Conservation (phyloP, 805 yeast genomes). For the Metschnikowia dekortorum region DNA sequence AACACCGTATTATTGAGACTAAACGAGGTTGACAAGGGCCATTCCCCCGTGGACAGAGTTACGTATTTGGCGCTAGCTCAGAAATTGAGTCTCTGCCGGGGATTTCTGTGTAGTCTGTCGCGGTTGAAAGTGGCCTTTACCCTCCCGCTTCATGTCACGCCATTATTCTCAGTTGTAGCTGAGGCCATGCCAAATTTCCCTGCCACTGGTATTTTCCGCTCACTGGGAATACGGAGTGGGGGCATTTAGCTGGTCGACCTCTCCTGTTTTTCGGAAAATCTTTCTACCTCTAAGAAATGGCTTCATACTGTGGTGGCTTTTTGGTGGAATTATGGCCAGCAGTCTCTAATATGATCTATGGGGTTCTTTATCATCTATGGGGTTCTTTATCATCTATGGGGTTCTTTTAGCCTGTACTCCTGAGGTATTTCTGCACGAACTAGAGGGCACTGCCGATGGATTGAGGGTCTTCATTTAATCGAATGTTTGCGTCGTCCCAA, state of each 20-base stretch:
- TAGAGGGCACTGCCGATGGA: constrained; percentile 56
- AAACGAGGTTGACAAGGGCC: constrained; percentile 34
- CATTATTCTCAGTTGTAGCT: constrained; percentile 20
- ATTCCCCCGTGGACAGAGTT: constrained; percentile 27
- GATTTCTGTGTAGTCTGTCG: constrained; percentile 22
- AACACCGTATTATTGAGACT: constrained; percentile 28
- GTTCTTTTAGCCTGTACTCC: constrained; percentile 65
- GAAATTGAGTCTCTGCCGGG: constrained; percentile 23
- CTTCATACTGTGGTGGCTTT: constrained; percentile 29
- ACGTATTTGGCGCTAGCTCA: constrained; percentile 40
- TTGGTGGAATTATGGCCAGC: constrained; percentile 22
- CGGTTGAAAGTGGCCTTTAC: constrained; percentile 23
- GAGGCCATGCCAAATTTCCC: constrained; percentile 23
- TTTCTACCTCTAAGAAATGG: constrained; percentile 23
- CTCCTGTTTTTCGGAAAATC: constrained; percentile 24
- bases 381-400: constrained; percentile 23
- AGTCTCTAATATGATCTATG: constrained; percentile 47
- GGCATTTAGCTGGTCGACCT: constrained; percentile 25
- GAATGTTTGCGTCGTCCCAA: constrained; percentile 57
- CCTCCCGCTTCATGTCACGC: constrained; percentile 23
- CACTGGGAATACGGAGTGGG: constrained; percentile 28
- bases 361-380: constrained; percentile 39
- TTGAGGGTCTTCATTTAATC: constrained; percentile 49
- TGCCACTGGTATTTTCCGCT: constrained; percentile 19
- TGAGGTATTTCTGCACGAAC: constrained; percentile 47